A percentile compares a stretch with the other conserved stretches of the same genome.
phyloP scores from a whole-genome alignment of 345 rosid genomes.

The Dimocarpus longan region DNA sequence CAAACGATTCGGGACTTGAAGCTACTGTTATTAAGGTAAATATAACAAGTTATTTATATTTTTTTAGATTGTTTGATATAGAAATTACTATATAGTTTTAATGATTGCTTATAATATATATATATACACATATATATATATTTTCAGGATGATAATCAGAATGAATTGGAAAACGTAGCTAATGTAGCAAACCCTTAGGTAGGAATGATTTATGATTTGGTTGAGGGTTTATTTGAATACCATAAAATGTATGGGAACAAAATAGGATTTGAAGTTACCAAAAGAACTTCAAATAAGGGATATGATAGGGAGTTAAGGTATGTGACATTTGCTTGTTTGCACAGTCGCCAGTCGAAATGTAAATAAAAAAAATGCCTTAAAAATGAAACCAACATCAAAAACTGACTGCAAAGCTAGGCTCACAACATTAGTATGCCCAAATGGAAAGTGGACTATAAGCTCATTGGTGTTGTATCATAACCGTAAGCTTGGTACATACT shows the following conservation, averaged over 20 bases:
- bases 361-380: slow-evolving; percentile 12
- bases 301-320: not conserved
- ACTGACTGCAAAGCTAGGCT: slow-evolving; percentile 22
- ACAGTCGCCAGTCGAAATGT: slow-evolving; percentile 5
- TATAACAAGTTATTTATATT: too few species aligned
- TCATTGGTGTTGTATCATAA: slow-evolving; percentile 22
- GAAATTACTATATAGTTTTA: too few species aligned
- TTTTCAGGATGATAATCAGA: too few species aligned
- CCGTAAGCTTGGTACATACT: not conserved
- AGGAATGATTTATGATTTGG: not conserved
- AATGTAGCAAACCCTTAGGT: not conserved
- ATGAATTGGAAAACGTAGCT: too few species aligned
- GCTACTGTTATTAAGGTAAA: too few species aligned
- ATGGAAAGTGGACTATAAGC: slow-evolving; percentile 21
- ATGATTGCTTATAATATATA: too few species aligned
- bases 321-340: slow-evolving; percentile 16
- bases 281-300: not conserved
- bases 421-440: slow-evolving; percentile 9
- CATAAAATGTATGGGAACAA: not conserved
- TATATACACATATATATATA: too few species aligned
- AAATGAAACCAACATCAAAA: slow-evolving; percentile 16
- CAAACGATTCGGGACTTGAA: too few species aligned
- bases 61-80: too few species aligned
- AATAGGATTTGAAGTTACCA: not conserved
- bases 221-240: not conserved